Conservation (phyloP, 495 filamentous ascomycete species). For the Coniosporium apollinis region DNA sequence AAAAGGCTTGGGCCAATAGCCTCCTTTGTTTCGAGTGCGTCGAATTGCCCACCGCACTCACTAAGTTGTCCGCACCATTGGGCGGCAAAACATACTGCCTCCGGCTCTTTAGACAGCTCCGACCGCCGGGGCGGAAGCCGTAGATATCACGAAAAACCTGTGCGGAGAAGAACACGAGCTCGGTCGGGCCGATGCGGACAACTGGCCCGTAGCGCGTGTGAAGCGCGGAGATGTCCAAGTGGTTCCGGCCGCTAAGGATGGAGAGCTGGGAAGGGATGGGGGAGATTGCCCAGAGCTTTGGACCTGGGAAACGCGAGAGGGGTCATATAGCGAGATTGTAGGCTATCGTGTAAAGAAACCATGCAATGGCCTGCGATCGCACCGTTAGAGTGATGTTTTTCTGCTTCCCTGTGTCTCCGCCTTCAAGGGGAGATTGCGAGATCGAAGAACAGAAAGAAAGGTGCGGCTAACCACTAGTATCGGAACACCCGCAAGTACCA, state of each 20-base stretch:
- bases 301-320: conserved; percentile 31
- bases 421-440: too few species aligned
- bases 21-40: not conserved
- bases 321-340: conserved; percentile 36
- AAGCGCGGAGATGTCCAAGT: conserved; percentile 4
- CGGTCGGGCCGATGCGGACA: conserved; percentile 13
- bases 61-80: not conserved
- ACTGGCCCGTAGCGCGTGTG: conserved; percentile 14
- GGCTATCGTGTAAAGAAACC: too few species aligned
- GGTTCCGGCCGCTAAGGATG: conserved; percentile 6
- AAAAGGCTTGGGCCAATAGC: conserved; percentile 1
- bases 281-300: conserved; percentile 16
- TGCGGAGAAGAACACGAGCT: conserved; percentile 13
- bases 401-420: too few species aligned
- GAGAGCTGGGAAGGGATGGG: conserved; percentile 10
- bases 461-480: too few species aligned
- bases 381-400: too few species aligned
- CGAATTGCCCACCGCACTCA: not conserved
- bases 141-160: conserved; percentile 17
- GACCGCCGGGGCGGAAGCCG: conserved; percentile 9
- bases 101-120: not conserved
- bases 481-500: too few species aligned
- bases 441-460: too few species aligned
- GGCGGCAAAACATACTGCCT: not conserved
- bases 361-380: too few species aligned